Evolutionary conservation across 2,329 filamentous ascomycete genomes (phyloP), one percentile per base, ranked within the genome.

Genomic region (Daldinia sp.): DNA sequence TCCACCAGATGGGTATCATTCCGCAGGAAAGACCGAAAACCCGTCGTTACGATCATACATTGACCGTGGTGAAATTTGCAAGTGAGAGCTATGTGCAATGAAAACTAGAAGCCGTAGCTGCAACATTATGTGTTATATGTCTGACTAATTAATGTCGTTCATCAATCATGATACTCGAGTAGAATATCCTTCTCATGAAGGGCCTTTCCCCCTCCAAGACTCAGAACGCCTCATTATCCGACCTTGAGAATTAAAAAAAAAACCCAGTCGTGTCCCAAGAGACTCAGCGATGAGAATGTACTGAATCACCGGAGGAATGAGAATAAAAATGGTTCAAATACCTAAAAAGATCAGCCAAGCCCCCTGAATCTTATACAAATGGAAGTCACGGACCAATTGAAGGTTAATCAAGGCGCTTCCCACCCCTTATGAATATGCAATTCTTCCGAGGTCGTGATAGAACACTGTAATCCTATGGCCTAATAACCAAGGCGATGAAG

Each of bases 401-500:
- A 54, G 39, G 23, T 30, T 37, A 59, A 53, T 56, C 5, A 58
- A 59, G 42, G 7, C 13, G 18, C 5, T 35, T 37, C 3, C 23
- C n/a, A n/a, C 15, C 15, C 20, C 20, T 44, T 15, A n/a, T 60
- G 44, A 41, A 60, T 44, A 44, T 37, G 42, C 33, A 23, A 54
- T 33, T 26, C 46, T 15, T 15, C 7, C 33, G 10, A 18, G 42
- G 15, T 42, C 26, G 20, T 35, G 13, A 12, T 4, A 26, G 35
- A 44, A 20, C 23, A 44, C 28, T 15, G 5, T 2, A n/a, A n/a
- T 39, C 10, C 12, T 3, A 9, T 53, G 13, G 26, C 41, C 72
- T 70, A 76, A 59, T 77, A 77, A 57, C 61, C 68, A 15, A 73
- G 51, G 37, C 69, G 70, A n/a, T 65, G 72, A 39, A 56, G 23